Percentiles rank a stretch among this genome's conserved stretches.
These are phyloP conservation scores for Herpetomonas tarakana DNA, from an alignment of 208 protist species.

Conservation along the genomic window DNA sequence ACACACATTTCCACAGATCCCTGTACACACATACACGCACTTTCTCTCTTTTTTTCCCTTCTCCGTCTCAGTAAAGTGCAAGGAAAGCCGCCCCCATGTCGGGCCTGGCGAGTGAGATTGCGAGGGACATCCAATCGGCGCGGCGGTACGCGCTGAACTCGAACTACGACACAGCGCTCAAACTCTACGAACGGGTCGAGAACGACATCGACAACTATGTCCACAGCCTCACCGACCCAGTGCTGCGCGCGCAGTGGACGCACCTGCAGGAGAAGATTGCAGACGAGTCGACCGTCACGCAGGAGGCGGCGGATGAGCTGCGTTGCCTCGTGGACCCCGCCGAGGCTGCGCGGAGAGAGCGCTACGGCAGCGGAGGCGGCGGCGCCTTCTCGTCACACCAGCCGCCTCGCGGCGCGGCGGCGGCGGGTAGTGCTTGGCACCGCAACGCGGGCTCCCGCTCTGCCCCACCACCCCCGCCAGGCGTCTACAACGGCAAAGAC, in stretches of 20 bases:
- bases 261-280: constrained; percentile 31
- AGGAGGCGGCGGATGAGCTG: constrained; percentile 39
- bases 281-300: constrained; percentile 34
- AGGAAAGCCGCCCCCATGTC: too few relatives aligned
- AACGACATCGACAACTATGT: constrained; percentile 37
- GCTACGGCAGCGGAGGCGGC: neutral
- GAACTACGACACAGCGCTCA: constrained; percentile 62
- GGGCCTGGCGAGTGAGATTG: constrained; percentile 31
- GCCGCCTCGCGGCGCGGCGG: too few relatives aligned
- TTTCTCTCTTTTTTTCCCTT: neutral
- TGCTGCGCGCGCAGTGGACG: constrained; percentile 31
- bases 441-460: neutral
- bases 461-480: neutral
- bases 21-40: neutral
- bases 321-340: constrained; percentile 16
- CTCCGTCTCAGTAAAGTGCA: neutral
- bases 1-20: too few relatives aligned
- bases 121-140: constrained; percentile 43
- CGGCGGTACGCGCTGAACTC: constrained; percentile 60
- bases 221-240: constrained; percentile 14
- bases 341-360: constrained; percentile 2
- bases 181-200: constrained; percentile 47
- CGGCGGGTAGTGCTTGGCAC: neutral
- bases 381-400: neutral
- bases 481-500: neutral